Base-by-base conservation (phyloP, 2,329 filamentous ascomycete genomes). In the Nigrospora oryzae region DNA sequence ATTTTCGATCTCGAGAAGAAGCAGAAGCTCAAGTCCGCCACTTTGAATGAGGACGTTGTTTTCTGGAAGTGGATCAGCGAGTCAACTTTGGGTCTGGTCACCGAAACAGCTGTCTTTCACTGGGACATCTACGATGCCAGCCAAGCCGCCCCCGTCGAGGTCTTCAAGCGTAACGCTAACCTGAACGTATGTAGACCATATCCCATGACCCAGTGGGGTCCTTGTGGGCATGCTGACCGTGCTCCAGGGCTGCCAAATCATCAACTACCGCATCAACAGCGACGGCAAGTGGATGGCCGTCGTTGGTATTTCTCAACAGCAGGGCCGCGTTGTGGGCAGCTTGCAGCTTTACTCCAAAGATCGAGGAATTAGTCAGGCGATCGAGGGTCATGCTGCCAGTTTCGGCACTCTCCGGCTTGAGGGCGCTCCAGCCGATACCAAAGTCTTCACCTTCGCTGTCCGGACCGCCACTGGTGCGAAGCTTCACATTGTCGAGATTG, bases 31-130 rank as follows among this genome's bases (percentile, higher is more conserved):
- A 97, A 97, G 78, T 95, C 91, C 36, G 84, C 90, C 48, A 89
- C 86, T 44, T 96, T 97, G 86, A 89, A 85, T 60, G 93, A 97
- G 66, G 93, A 98, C 68, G 89, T 98, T 43, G 85, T 93, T 50
- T 98, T 95, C 76, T 98, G 93, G 94, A 95, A 95, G 71, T 98
- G 93, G 93, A 89, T 94, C 69, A 95, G 83, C 68, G 88, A 95
- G 58, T 85, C 78, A 47, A 86, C 84, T 50, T 71, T 98, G 48
- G 93, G 91, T 50, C 74, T 98, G 58, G 87, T 98, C 52, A 97
- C 91, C 52, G 89, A 94, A 48, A 86, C 79, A 51, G 83, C 86
- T 36, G 88, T 98, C 51, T 97, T 89, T 67, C 93, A 98, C 71
- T 98, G 93, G 93, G 89, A 98, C 63, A 88, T 98, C 53, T 91